phyloP scores from a whole-genome alignment of 805 yeast genomes.

The Yarrowia alimentaria region DNA sequence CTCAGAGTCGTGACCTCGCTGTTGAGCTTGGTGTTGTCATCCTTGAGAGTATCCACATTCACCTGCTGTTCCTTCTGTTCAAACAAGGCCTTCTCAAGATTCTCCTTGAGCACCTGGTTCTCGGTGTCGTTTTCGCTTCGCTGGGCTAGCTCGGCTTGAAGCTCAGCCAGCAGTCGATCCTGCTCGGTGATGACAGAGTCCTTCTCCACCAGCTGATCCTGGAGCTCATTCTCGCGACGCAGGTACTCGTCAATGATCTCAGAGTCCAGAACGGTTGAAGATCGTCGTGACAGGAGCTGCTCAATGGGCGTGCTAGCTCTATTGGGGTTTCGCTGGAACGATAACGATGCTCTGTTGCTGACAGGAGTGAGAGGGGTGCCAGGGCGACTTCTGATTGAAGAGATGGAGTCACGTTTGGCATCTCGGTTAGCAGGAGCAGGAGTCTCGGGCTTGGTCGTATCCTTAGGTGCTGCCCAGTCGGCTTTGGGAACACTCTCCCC shows the following conservation, averaged over 20 bases:
- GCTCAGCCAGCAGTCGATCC: slow-evolving; percentile 31
- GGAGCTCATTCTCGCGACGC: slow-evolving; percentile 39
- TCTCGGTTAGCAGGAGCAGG: too few relatives aligned
- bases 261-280: slow-evolving; percentile 4
- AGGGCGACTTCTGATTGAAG: neutral
- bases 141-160: slow-evolving; percentile 23
- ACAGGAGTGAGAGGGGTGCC: slow-evolving; percentile 3
- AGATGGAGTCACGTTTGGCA: slow-evolving; percentile 1
- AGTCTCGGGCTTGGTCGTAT: neutral
- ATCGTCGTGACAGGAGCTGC: slow-evolving; percentile 5
- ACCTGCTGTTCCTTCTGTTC: slow-evolving; percentile 34
- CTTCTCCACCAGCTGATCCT: slow-evolving; percentile 37
- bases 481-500: slow-evolving; percentile 38
- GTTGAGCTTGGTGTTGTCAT: slow-evolving; percentile 31
- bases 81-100: slow-evolving; percentile 31
- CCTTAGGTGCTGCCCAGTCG: slow-evolving; percentile 34
- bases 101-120: slow-evolving; percentile 28
- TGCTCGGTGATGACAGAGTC: slow-evolving; percentile 33
- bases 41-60: slow-evolving; percentile 29
- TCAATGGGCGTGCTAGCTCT: slow-evolving; percentile 19
- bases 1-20: too few relatives aligned
- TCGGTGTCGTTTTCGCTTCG: slow-evolving; percentile 14
- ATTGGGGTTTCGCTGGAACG: too few relatives aligned
- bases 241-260: slow-evolving; percentile 33
- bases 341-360: slow-evolving; percentile 2